Percentiles rank a stretch among this genome's conserved stretches.
phyloP scores from a whole-genome alignment of 768 basidiomycete genomes.

The Agrocybe pediades region DNA sequence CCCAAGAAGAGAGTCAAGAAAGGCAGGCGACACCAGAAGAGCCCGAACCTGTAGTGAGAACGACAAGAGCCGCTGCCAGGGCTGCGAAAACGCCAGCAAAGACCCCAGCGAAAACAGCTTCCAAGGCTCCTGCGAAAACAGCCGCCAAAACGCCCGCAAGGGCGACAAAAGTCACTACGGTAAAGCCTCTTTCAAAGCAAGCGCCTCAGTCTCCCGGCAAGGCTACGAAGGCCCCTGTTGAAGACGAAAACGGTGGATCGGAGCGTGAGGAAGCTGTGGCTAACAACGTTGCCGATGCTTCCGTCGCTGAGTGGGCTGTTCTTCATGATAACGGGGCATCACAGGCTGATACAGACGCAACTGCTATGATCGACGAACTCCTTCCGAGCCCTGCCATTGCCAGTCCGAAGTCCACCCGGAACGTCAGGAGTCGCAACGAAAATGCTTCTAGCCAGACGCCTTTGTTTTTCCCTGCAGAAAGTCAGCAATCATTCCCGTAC shows the following conservation, averaged over 20 bases:
- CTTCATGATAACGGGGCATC: constrained; percentile 16
- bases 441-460: constrained; percentile 25
- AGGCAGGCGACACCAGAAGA: constrained; percentile 1
- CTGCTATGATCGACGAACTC: constrained; percentile 31
- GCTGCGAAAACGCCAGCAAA: constrained; percentile 15
- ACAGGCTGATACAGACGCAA: constrained; percentile 17
- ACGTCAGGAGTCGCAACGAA: constrained; percentile 4
- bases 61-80: constrained; percentile 3
- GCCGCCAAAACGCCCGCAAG: constrained; percentile 2
- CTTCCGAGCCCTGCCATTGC: constrained; percentile 21
- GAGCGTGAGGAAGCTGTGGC: neutral
- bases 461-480: constrained; percentile 54
- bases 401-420: constrained; percentile 3
- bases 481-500: constrained; percentile 55
- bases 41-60: neutral
- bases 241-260: neutral
- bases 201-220: neutral
- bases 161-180: constrained; percentile 3
- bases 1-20: constrained; percentile 9
- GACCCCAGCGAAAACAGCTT: constrained; percentile 4
- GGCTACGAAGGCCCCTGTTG: neutral
- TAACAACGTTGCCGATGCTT: neutral
- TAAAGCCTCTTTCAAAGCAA: constrained; percentile 12
- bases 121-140: constrained; percentile 6
- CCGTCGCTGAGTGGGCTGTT: constrained; percentile 16